A percentile compares a stretch with the other conserved stretches of the same genome.
Conservation (phyloP, 129 eudicot genomes). For the Flaveria bidentis region DNA sequence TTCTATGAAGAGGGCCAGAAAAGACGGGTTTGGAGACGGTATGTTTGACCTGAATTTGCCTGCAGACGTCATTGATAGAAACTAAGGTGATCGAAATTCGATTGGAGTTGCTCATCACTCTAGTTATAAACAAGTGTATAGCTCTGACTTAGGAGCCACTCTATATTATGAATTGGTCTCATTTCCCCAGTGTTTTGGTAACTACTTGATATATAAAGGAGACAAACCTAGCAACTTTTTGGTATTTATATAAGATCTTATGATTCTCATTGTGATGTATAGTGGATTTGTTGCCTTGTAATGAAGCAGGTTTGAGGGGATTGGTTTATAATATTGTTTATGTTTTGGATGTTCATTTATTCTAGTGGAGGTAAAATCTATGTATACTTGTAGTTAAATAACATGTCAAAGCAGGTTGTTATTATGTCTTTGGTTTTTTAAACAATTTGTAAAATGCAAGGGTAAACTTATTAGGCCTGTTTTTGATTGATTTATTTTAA, state of each 20-base stretch:
- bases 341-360: not conserved
- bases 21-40: constrained; percentile 41
- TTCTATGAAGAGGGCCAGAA: constrained; percentile 58
- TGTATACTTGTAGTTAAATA: not conserved
- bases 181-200: constrained; percentile 14
- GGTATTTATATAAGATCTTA: not conserved
- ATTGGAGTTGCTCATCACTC: constrained; percentile 30
- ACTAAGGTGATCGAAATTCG: constrained; percentile 22
- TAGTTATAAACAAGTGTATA: constrained; percentile 35
- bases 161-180: constrained; percentile 31
- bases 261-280: not conserved
- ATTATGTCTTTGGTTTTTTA: not conserved
- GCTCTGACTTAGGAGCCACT: constrained; percentile 39
- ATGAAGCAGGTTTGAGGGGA: not conserved
- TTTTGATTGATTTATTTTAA: too few relatives aligned
- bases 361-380: not conserved
- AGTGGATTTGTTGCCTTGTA: not conserved
- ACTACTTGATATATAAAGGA: constrained; percentile 24
- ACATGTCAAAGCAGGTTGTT: not conserved
- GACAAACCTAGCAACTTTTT: constrained; percentile 20
- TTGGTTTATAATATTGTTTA: constrained; percentile 5
- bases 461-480: too few relatives aligned
- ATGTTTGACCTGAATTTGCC: constrained; percentile 88
- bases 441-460: too few relatives aligned
- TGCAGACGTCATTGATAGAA: constrained; percentile 52